These are phyloP conservation scores for Lasiosphaeriaceae sp. DNA, from an alignment of 495 filamentous ascomycete species.

Conservation along the genomic window DNA sequence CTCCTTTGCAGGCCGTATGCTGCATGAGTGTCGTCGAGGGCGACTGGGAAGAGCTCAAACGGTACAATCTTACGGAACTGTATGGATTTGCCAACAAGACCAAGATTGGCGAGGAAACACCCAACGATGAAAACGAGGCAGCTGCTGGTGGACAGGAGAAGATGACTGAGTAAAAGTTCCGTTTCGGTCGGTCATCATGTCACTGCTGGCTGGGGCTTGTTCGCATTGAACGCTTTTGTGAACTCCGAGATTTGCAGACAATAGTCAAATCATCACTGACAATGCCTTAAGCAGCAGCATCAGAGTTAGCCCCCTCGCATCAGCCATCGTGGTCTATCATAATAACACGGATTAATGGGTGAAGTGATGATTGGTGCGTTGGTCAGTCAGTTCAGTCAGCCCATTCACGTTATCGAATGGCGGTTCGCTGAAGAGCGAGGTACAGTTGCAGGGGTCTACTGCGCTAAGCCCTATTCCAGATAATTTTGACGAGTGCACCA, in stretches of 20 bases:
- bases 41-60: slow-evolving; percentile 47
- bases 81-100: slow-evolving; percentile 31
- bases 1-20: slow-evolving; percentile 31
- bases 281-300: too few relatives aligned
- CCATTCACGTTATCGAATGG: background rate
- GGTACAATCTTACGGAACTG: slow-evolving; percentile 46
- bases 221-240: background rate
- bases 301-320: too few relatives aligned
- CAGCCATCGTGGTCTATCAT: too few relatives aligned
- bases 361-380: too few relatives aligned
- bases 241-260: background rate
- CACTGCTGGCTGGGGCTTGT: too few relatives aligned
- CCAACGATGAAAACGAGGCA: background rate
- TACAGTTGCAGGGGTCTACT: slow-evolving; percentile 13
- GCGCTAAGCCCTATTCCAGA: slow-evolving; percentile 45
- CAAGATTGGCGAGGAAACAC: slow-evolving; percentile 1
- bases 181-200: background rate
- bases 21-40: slow-evolving; percentile 48
- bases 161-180: too few relatives aligned
- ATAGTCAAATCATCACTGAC: too few relatives aligned
- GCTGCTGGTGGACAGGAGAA: slow-evolving; percentile 4
- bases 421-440: slow-evolving; percentile 19
- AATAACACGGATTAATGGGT: too few relatives aligned
- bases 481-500: slow-evolving; percentile 40
- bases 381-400: background rate